These are phyloP conservation scores for Talaromyces stipitatus DNA, from an alignment of 495 filamentous ascomycete genomes.

Conservation along the genomic window DNA sequence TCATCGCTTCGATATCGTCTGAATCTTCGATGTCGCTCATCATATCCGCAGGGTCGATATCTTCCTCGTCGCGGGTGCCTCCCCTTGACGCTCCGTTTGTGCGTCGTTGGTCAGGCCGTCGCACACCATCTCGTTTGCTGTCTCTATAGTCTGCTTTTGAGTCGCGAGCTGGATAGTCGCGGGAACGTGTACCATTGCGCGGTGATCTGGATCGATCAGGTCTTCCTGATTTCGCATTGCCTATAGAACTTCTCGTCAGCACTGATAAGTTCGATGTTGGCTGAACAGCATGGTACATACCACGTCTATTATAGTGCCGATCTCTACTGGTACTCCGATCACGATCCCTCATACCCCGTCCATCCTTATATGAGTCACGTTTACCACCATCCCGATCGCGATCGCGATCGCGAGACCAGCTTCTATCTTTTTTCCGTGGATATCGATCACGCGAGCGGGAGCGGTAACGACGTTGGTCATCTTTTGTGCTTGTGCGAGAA, in stretches of 20 bases:
- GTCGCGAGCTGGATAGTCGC: slow-evolving; percentile 30
- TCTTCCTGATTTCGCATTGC: slow-evolving; percentile 26
- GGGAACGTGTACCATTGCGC: slow-evolving; percentile 31
- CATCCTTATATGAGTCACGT: slow-evolving; percentile 34
- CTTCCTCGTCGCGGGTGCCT: slow-evolving; percentile 20
- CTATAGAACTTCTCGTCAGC: slow-evolving; percentile 16
- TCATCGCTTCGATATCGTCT: slow-evolving; percentile 65
- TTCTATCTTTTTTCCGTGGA: slow-evolving; percentile 31
- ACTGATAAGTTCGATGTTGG: not conserved
- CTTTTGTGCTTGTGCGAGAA: slow-evolving; percentile 22
- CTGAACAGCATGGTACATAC: slow-evolving; percentile 12
- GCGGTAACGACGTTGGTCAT: slow-evolving; percentile 33
- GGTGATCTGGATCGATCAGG: slow-evolving; percentile 41
- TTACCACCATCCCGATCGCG: slow-evolving; percentile 17
- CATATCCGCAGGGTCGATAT: slow-evolving; percentile 35
- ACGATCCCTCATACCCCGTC: slow-evolving; percentile 27
- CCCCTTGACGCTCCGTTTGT: slow-evolving; percentile 20
- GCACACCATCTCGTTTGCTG: slow-evolving; percentile 24
- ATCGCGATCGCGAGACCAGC: slow-evolving; percentile 34
- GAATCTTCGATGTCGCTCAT: slow-evolving; percentile 45
- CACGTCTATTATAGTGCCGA: slow-evolving; percentile 34
- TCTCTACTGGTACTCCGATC: slow-evolving; percentile 43
- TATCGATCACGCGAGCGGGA: slow-evolving; percentile 36
- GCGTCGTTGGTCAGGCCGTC: slow-evolving; percentile 15
- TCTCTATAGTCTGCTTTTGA: slow-evolving; percentile 23